Base-by-base conservation (phyloP, 2,329 filamentous ascomycete genomes). In the Hysterium pulicare region DNA sequence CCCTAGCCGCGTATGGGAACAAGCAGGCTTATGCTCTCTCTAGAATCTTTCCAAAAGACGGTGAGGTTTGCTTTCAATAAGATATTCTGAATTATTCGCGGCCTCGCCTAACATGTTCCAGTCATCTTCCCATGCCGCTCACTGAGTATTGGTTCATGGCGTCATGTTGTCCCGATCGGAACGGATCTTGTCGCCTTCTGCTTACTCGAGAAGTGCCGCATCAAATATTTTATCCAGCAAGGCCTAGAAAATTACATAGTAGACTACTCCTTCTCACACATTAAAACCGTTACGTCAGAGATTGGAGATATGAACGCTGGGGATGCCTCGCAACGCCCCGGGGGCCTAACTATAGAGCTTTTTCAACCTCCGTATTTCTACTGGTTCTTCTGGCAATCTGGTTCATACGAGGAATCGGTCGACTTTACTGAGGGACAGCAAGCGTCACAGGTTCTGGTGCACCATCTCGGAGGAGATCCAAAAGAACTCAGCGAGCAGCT, bases 141-240 rank as follows among this genome's bases (percentile, higher is more conserved):
- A 28, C 77, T 98, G 51, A 95, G 86, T 68, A 86, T 98, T 53
- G 93, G 93, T 62, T 87, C 86, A 57, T 98, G 93, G 93, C 90
- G 90, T 54, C 86, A 93, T 51, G 89, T 97, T 46, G 91, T 91
- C 46, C 93, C 97, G 69, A 97, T 91, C 71, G 89, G 90, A 19
- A 97, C 98, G 93, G 93, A 98, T 61, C 77, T 98, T 45, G 94
- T 98, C 69, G 86, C 98, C 59, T 98, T 98, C 71, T 98, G 97
- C 72, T 97, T 91, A 1, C 91, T 91, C 3, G 91, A 97, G 66
- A 97, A 97, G 74, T 91, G 90, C 57, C 95, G 88, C 64, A 91
- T 98, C 78, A 98, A 93, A 17, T 98, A 98, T 71, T 98, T 97
- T 75, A 98, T 98, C 78, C 95, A 98, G 79, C 97, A 96, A 65